Conservation (phyloP, 352 stramenopile genomes). For the Phytophthora hibernalis region DNA sequence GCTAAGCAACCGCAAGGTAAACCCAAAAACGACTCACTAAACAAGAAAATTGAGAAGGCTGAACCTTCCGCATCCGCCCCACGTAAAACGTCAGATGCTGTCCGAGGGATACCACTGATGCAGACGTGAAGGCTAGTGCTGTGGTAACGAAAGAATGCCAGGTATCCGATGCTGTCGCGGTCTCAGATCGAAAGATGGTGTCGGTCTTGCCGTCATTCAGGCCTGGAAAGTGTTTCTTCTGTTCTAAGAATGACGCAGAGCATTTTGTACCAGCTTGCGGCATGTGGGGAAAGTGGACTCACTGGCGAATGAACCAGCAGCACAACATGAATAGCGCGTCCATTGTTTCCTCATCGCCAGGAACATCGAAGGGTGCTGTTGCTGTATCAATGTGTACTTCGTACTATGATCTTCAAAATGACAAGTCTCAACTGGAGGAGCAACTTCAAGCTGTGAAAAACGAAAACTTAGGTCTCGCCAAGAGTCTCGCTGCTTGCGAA, state of each 20-base stretch:
- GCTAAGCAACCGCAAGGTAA: constrained; percentile 9
- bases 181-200: constrained; percentile 53
- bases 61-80: background rate
- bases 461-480: constrained; percentile 34
- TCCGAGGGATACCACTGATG: background rate
- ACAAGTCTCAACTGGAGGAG: constrained; percentile 64
- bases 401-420: constrained; percentile 84
- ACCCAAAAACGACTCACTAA: background rate
- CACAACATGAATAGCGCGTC: constrained; percentile 41
- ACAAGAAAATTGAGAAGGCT: background rate
- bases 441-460: constrained; percentile 41
- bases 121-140: background rate
- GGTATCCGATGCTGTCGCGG: background rate
- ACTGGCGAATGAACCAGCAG: constrained; percentile 87
- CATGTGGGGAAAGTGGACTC: constrained; percentile 88
- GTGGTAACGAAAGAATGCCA: background rate
- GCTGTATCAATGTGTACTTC: constrained; percentile 81
- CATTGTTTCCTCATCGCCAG: constrained; percentile 20
- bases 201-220: constrained; percentile 85
- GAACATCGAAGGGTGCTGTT: constrained; percentile 43
- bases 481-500: constrained; percentile 35
- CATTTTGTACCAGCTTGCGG: constrained; percentile 82
- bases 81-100: background rate
- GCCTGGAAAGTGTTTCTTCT: constrained; percentile 87
- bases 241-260: constrained; percentile 82